Evolutionary conservation across 2,329 filamentous ascomycete species (phyloP), one percentile per base, ranked within the genome.

Genomic region (Paecilomyces sp.): DNA sequence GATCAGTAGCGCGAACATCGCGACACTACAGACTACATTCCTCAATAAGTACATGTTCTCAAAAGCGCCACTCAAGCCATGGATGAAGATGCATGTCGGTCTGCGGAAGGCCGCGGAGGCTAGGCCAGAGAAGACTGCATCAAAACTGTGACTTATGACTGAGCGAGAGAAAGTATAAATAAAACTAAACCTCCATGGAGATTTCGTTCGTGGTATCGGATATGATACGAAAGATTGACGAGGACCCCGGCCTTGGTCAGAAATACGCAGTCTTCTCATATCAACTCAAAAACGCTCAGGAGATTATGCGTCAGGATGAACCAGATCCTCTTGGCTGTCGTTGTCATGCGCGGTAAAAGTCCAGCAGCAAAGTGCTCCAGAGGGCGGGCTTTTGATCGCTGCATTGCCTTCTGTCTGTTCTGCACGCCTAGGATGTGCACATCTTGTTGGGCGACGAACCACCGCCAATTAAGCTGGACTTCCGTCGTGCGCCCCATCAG

Each of bases 1-100:
- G 80, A 77, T 81, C 33, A 75, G 72, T 3, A 80, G 77, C 60
- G 74, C 73, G 30, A 68, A 73, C 60, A 62, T 77, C 52, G 79
- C 77, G 50, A 77, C 72, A 33, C 57, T 74, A 15, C 79, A 81
- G 64, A 69, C 67, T 3, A 62, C 64, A 57, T 25, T 78, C 18
- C 60, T 81, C 62, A 71, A 77, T 24, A 74, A 69, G 55, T 67
- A 74, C 28, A 74, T 80, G 69, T 75, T 76, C 24, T 59, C 70
- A 3, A 71, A 66, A 28, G 63, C 65, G 30, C 67, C 70, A 1
- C 62, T 75, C 13, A 62, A 66, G 34, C 66, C 69, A 11, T 75
- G 70, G 62, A 66, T 66, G 24, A 65, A 65, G n/a, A 68, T 67
- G 55, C 67, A 80, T 77, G 60, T 71, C 15, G 60, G 59, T 12